A percentile compares a stretch with the other conserved stretches of the same genome.
phyloP scores from a whole-genome alignment of 2,329 filamentous ascomycete species.

The Aureobasidium sp. region DNA sequence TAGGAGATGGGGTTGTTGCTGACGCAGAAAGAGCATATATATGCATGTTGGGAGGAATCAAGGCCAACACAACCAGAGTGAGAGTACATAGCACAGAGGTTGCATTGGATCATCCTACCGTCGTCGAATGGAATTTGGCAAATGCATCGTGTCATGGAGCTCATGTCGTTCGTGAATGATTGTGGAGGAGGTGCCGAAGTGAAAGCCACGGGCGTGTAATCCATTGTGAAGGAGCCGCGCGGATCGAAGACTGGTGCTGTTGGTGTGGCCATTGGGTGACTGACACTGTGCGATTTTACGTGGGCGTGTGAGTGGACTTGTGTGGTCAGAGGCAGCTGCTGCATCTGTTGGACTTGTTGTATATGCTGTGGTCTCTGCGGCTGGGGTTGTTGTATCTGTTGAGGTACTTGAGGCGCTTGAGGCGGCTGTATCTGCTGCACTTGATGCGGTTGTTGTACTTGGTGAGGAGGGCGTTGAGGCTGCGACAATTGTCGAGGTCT shows the following conservation, averaged over 20 bases:
- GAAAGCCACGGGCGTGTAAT: constrained; percentile 6
- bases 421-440: background rate
- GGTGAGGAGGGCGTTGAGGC: constrained; percentile 3
- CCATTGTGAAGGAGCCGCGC: constrained; percentile 12
- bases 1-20: background rate
- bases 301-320: background rate
- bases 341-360: background rate
- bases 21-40: constrained; percentile 45
- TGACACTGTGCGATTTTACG: constrained; percentile 15
- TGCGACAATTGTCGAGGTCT: background rate
- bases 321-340: constrained; percentile 8
- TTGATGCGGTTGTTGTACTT: background rate
- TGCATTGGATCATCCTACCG: constrained; percentile 56
- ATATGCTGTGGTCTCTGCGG: background rate
- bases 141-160: constrained; percentile 45
- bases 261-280: background rate
- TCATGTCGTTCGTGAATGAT: constrained; percentile 18
- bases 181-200: constrained; percentile 9
- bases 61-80: constrained; percentile 54
- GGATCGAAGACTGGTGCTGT: constrained; percentile 13
- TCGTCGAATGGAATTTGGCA: constrained; percentile 50
- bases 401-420: constrained; percentile 3
- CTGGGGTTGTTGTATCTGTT: constrained; percentile 12
- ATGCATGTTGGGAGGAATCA: constrained; percentile 41
- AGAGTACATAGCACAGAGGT: constrained; percentile 57